Conservation (phyloP, 305 asterid genomes). For the Solanum hybrid region DNA sequence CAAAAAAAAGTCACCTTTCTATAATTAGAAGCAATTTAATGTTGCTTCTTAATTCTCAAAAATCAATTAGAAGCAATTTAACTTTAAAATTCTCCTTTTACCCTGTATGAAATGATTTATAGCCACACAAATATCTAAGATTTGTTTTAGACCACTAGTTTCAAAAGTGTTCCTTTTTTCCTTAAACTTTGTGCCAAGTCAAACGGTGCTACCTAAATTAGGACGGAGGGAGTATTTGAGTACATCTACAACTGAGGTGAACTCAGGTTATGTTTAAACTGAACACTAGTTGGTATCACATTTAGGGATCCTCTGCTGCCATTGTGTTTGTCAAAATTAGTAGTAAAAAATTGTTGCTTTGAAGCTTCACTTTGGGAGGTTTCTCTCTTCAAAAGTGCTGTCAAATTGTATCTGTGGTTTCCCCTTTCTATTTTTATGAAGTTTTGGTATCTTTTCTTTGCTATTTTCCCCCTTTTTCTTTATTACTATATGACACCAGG, state of each 20-base stretch:
- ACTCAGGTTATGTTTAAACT: background rate
- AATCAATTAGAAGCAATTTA: background rate
- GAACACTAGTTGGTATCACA: background rate
- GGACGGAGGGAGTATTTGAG: background rate
- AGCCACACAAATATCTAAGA: background rate
- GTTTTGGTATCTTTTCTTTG: background rate
- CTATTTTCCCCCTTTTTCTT: background rate
- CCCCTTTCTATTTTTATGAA: background rate
- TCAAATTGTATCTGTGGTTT: background rate
- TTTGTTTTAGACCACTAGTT: background rate
- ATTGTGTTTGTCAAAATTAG: background rate
- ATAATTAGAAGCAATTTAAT: background rate
- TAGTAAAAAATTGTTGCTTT: background rate
- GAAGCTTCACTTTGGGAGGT: background rate
- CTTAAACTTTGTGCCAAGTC: background rate
- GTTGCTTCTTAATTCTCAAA: background rate
- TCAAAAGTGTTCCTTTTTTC: background rate
- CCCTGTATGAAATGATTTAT: background rate
- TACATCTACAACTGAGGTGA: background rate
- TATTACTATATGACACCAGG: background rate
- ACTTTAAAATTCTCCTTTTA: background rate
- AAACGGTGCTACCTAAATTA: background rate
- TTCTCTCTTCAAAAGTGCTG: background rate
- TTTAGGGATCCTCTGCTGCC: background rate
- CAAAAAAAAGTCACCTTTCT: background rate